Evolutionary conservation across 176 grass and related monocot species (phyloP), one percentile per base, ranked within the genome.

Genomic region (Zoysia japonica): DNA sequence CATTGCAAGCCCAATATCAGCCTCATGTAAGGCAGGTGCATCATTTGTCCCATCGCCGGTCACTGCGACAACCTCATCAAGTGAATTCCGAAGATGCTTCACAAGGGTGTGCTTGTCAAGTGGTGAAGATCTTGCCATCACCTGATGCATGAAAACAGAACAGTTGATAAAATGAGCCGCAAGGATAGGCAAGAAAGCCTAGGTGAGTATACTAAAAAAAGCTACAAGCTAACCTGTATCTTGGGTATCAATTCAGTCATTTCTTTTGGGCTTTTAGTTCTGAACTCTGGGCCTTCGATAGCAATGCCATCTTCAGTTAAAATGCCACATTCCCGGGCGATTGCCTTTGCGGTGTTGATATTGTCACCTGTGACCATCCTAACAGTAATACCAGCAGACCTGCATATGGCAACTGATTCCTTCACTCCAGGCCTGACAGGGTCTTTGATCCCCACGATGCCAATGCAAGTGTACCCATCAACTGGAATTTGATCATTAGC

Each of bases 291-390:
- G 37, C 96, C 96, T 90, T 99, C 92, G 70, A 99, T 99, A 71
- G 88, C 96, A 8, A 95, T 68, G 50, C 96, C 96, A 51, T 84
- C 88, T 82, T 95, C 88, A 48, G 96, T 99, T 43, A 99, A 90
- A 84, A 99, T 99, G 68, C 96, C 96, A 82, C 96, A 95, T 87
- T 99, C 96, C 70, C 84, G 85, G 67, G 96, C 96, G 61, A 99
- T 99, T 0, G 90, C 96, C 72, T 93, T 99, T 17, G 96, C 96
- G 1, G 96, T 99, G 73, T 93, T 86, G 79, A 99, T 99, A 77
- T 99, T 99, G 75, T 99, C 96, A 72, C 96, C 96, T 41, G 92
- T 99, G 37, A 99, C 88, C 96, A 99, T 99, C 85, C 96, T 95
- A 68, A 99, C 96, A 49, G 57, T 85, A 85, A 99, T 89, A 65